Evolutionary conservation across 2,329 filamentous ascomycete species (phyloP), one percentile per base, ranked within the genome.

Genomic region (Diatrype stigma): DNA sequence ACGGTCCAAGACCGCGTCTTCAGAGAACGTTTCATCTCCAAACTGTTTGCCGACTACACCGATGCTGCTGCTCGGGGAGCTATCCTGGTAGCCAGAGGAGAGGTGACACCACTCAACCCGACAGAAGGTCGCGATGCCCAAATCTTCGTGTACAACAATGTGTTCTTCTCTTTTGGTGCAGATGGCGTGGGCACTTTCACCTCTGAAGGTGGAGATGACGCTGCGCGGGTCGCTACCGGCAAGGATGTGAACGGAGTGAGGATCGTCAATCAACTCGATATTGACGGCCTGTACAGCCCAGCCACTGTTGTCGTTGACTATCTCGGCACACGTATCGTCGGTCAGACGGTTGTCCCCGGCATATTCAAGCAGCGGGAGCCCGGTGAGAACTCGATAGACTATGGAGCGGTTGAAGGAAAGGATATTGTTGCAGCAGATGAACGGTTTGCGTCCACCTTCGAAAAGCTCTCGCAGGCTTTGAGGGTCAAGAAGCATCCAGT

Each of bases 121-220:
- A 97, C 93, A 0, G 94, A 99, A 73, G 85, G 80, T 56, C 84
- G 81, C 59, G 93, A 99, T 68, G 94, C 94, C 3, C 94, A 99
- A 69, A 99, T 99, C 58, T 99, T 96, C 64, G 93, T 99, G 22
- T 96, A 97, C 77, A 97, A 97, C 78, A 99, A 99, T 72, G 91
- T 99, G 60, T 99, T 99, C 77, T 99, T 96, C 77, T 97, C 94
- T 1, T 97, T 96, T 62, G 94, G 94, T 56, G 93, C 94, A 42
- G 94, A 99, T 68, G 95, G 94, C 48, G 94, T 97, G 44, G 93
- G 94, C 42, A 99, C 94, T 16, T 99, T 99, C 70, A 92, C 91
- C 11, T 92, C 88, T 3, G 94, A 99, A 73, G 94, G 94, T 59
- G 94, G 94, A 19, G 93, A 99, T 59, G 94, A 99, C 73, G 94